A percentile compares a stretch with the other conserved stretches of the same genome.
phyloP scores from a whole-genome alignment of 73 alveolate genomes.

The Tetrahymena elliotti region DNA sequence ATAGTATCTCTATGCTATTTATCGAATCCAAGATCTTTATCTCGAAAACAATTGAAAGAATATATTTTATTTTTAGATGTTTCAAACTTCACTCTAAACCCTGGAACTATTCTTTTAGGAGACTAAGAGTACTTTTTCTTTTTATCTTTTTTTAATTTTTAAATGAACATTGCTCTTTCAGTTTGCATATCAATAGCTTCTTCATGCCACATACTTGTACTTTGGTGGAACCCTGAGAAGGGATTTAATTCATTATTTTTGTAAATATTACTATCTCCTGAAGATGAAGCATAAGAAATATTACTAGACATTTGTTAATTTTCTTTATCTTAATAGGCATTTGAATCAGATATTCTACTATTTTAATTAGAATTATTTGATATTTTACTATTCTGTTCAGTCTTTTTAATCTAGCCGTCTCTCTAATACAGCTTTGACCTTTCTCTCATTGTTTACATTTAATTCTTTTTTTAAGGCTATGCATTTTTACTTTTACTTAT shows the following conservation, averaged over 20 bases:
- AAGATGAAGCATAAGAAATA: background rate
- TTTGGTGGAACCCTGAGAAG: background rate
- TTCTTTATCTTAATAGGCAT: background rate
- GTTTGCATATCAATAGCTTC: background rate
- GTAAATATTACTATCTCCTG: background rate
- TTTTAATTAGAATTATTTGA: background rate
- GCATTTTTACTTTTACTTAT: background rate
- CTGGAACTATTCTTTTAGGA: background rate
- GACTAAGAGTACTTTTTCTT: background rate
- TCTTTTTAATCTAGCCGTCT: background rate
- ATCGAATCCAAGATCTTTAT: background rate
- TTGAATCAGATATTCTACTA: background rate
- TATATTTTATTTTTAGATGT: background rate
- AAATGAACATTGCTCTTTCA: background rate
- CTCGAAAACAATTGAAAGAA: background rate
- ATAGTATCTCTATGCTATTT: background rate
- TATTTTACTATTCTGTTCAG: background rate
- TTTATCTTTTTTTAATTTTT: background rate
- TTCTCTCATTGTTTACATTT: background rate
- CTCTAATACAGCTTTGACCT: background rate
- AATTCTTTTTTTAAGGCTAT: background rate
- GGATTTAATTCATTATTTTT: background rate
- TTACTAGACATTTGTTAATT: background rate
- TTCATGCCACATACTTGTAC: background rate
- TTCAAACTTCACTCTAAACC: background rate